Base-by-base conservation (phyloP, 352 stramenopile species). In the Blastocystis sp. region DNA sequence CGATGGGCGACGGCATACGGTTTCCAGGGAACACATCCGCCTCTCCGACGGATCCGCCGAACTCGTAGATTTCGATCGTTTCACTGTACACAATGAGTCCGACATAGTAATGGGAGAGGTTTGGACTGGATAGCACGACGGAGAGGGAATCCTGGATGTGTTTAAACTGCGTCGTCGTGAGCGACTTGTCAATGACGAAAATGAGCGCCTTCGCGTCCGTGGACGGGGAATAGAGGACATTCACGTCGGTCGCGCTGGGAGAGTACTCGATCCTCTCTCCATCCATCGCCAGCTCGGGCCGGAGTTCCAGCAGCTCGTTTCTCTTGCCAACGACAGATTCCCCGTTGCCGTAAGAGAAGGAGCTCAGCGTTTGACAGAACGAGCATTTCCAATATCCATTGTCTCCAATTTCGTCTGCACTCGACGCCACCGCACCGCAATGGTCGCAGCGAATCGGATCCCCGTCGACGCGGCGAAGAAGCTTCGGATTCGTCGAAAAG, bases 11-110 rank as follows among this genome's bases (percentile, higher is more conserved):
- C 9, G 67, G 67, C 11, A 77, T n/a, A 0, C 52, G 67, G 5
- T 38, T 43, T 7, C 67, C 67, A 21, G 23, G 21, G 28, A 43
- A 77, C 0, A 77, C 59, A 28, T 71, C 59, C 19, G 74, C 62
- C 5, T 76, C 62, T 53, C 74, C 59, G 2, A 71, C 23, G 0
- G 17, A 21, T 34, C 62, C 62, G 9, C 52, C 74, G 28, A 84
- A 9, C 28, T 84, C 74, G 45, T 84, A 84, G 41, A 84, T 84
- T 60, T 84, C 74, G 41, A 84, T 84, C 2, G 48, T 41, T 5
- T 84, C 74, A 4, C 74, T 43, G 28, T 70, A 84, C 9, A 71
- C 28, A 76, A 84, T 67, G 2, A 84, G 59, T 52, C 74, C 74
- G 11, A 84, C 28, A 23, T 77, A 77, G 67, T 62, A 62, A n/a